Conservation (phyloP, 331 rosid genomes). For the Dryas integrifolia region DNA sequence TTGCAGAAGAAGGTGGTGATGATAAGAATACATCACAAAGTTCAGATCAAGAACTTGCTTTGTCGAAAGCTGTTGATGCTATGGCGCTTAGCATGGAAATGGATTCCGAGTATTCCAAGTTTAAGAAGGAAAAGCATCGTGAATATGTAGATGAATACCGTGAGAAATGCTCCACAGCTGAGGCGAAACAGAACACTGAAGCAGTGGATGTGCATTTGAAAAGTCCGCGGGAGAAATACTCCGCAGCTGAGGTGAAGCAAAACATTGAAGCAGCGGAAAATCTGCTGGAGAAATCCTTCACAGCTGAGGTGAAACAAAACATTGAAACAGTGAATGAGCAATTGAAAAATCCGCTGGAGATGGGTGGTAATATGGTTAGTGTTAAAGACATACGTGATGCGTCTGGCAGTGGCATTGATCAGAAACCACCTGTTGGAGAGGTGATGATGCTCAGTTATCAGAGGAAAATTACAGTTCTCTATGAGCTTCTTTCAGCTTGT, state of each 20-base stretch:
- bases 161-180: constrained; percentile 50
- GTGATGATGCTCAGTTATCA: constrained; percentile 56
- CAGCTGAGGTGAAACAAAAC: constrained; percentile 3
- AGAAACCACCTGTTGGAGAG: constrained; percentile 63
- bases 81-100: constrained; percentile 50
- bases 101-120: constrained; percentile 32
- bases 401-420: constrained; percentile 33
- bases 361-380: constrained; percentile 27
- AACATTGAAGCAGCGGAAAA: not conserved
- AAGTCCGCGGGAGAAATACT: not conserved
- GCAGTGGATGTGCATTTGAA: constrained; percentile 31
- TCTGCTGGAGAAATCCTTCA: constrained; percentile 4
- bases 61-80: constrained; percentile 61
- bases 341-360: constrained; percentile 26
- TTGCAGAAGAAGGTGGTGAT: constrained; percentile 50
- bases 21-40: constrained; percentile 46
- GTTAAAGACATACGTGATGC: constrained; percentile 31
- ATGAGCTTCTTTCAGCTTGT: constrained; percentile 80
- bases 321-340: not conserved
- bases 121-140: constrained; percentile 50
- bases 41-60: constrained; percentile 61
- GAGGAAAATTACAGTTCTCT: constrained; percentile 79
- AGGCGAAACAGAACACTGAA: constrained; percentile 43
- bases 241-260: constrained; percentile 1
- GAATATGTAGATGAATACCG: constrained; percentile 61